Base-by-base conservation (phyloP, 2,329 filamentous ascomycete genomes). In the Scytalidium lignicola region DNA sequence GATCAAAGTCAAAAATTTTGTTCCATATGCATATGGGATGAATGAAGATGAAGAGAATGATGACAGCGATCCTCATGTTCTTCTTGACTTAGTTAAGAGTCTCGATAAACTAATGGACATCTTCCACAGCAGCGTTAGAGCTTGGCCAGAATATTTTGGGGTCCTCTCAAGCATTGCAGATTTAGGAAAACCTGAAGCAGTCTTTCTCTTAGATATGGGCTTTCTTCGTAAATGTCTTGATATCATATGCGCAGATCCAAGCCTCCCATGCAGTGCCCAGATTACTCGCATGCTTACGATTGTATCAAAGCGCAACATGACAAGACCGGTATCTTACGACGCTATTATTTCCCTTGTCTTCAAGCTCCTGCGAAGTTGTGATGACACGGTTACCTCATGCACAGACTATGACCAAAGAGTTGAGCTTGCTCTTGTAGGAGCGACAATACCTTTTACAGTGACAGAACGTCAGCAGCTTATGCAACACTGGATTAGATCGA, bases 71-170 rank as follows among this genome's bases (percentile, higher is more conserved):
- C 61, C 67, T 20, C 61, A 58, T 23, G 42, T 60, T 4, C 51
- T 59, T 12, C 46, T 60, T 13, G 58, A 54, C 6, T 42, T 62
- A 22, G 47, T 82, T 39, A 57, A 60, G 17, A 67, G 80, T 19
- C 71, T 90, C 44, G 69, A 73, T 23, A 65, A 73, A 19, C 65
- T 88, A 3, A 89, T 82, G 79, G 69, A 75, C 2, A 71, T 68
- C n/a, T 81, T 90, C 49, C 81, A 88, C 51, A 66, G 71, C 2
- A 72, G 76, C 42, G 70, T 81, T 22, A 79, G 83, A 49, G 78
- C 86, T 2, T 93, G 88, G 88, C 79, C 83, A 40, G 87, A 92
- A 59, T 85, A 85, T 50, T 92, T 92, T 62, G 77, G 78, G 12
- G 75, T 86, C n/a, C 72, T 91, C 53, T 62, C 78, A n/a, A 71